Conservation (phyloP, 2,329 filamentous ascomycete species). For the Akanthomyces dipterigenus region DNA sequence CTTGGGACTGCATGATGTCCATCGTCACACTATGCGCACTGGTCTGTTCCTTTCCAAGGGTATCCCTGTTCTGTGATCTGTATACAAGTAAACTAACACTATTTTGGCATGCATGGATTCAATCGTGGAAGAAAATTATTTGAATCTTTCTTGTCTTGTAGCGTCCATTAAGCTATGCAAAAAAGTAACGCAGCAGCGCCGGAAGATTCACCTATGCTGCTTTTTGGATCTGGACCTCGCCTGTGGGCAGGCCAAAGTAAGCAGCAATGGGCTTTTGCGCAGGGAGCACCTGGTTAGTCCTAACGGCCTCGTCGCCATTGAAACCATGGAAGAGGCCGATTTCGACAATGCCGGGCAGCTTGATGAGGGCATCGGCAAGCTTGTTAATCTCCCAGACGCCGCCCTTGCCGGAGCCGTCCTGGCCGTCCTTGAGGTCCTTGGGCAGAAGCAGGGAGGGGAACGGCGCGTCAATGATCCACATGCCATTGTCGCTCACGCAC, state of each 20-base stretch:
- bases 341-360: slow-evolving; percentile 80
- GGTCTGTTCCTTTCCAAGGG: no score
- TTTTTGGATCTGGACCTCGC: slow-evolving; percentile 50
- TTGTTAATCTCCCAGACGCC: slow-evolving; percentile 75
- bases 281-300: slow-evolving; percentile 50
- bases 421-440: slow-evolving; percentile 40
- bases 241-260: slow-evolving; percentile 88
- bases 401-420: slow-evolving; percentile 41
- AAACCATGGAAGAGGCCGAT: slow-evolving; percentile 83
- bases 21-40: no score
- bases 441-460: slow-evolving; percentile 68
- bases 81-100: slow-evolving; percentile 11
- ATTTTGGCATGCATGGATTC: slow-evolving; percentile 10
- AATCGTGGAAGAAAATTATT: neutral
- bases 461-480: slow-evolving; percentile 85
- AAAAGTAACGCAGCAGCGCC: neutral
- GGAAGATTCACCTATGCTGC: neutral
- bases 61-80: no score
- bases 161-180: neutral
- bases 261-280: slow-evolving; percentile 89
- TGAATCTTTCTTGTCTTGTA: neutral
- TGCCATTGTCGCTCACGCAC: slow-evolving; percentile 52
- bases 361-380: slow-evolving; percentile 68
- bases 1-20: no score
- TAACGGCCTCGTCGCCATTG: slow-evolving; percentile 62